Conservation (phyloP, 352 stramenopile species). For the Phytophthora pluvialis region DNA sequence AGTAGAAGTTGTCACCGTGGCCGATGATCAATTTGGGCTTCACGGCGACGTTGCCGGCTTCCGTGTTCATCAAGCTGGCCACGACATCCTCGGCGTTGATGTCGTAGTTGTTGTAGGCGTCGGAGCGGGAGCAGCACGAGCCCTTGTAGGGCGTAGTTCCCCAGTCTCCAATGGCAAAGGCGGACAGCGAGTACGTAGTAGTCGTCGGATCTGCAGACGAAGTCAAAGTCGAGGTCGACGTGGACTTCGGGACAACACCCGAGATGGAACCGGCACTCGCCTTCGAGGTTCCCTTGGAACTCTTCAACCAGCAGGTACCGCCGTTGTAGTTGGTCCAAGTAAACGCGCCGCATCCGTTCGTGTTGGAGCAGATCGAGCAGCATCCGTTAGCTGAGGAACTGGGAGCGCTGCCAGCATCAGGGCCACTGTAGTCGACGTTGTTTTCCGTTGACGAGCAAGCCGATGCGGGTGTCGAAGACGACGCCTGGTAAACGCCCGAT, state of each 20-base stretch:
- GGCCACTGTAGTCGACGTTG: constrained; percentile 17
- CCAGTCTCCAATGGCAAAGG: constrained; percentile 32
- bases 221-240: background rate
- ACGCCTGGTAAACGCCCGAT: background rate
- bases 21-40: constrained; percentile 26
- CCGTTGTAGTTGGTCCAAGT: constrained; percentile 25
- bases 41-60: constrained; percentile 13
- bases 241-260: constrained; percentile 1
- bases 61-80: constrained; percentile 25
- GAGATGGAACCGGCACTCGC: background rate
- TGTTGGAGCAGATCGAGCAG: constrained; percentile 17
- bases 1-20: constrained; percentile 26
- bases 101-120: constrained; percentile 24
- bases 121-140: constrained; percentile 25
- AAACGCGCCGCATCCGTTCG: constrained; percentile 4
- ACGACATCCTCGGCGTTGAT: constrained; percentile 21
- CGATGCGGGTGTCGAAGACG: background rate
- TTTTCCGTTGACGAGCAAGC: constrained; percentile 9
- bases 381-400: constrained; percentile 15
- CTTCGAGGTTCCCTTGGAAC: background rate
- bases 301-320: constrained; percentile 13
- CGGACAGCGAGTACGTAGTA: constrained; percentile 7
- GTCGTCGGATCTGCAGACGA: constrained; percentile 14
- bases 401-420: constrained; percentile 6
- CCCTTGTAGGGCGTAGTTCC: constrained; percentile 17